phyloP scores from a whole-genome alignment of 768 basidiomycete genomes.

The Trametes villosa region DNA sequence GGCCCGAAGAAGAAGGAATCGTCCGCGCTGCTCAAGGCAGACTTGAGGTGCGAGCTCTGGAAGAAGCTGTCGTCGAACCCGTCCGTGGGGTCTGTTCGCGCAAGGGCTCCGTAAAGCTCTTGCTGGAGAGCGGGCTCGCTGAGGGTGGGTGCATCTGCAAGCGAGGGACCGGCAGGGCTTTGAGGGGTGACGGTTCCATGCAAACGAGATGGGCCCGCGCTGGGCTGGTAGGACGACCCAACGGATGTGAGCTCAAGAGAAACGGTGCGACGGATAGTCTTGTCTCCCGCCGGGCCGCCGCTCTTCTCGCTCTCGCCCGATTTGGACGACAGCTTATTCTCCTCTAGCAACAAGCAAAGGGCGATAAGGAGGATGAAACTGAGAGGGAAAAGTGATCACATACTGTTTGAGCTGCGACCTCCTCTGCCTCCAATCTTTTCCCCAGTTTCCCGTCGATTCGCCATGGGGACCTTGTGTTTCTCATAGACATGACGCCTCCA shows the following conservation, averaged over 20 bases:
- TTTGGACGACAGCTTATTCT: constrained; percentile 23
- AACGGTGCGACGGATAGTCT: constrained; percentile 3
- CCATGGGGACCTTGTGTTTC: constrained; percentile 90
- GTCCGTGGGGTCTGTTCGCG: not conserved
- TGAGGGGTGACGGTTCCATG: not conserved
- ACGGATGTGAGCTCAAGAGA: constrained; percentile 4
- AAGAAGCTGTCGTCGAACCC: not conserved
- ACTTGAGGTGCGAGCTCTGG: not conserved
- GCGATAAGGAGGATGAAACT: constrained; percentile 5
- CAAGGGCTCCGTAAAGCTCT: not conserved
- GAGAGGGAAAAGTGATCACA: constrained; percentile 30
- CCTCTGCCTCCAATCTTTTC: constrained; percentile 57
- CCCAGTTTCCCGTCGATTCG: constrained; percentile 75
- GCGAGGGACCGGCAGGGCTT: not conserved
- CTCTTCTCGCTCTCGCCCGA: not conserved
- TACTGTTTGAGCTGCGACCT: constrained; percentile 68
- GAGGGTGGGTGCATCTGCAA: not conserved
- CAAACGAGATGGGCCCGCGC: not conserved
- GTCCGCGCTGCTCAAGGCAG: not conserved
- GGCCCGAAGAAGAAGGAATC: not conserved
- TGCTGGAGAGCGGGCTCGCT: constrained; percentile 1
- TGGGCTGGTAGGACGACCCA: not conserved
- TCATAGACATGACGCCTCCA: constrained; percentile 89
- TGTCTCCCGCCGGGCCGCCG: not conserved
- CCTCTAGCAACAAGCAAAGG: constrained; percentile 1